phyloP scores from a whole-genome alignment of 139 green algal genomes.

The Deuterostichococcus epilithicus region DNA sequence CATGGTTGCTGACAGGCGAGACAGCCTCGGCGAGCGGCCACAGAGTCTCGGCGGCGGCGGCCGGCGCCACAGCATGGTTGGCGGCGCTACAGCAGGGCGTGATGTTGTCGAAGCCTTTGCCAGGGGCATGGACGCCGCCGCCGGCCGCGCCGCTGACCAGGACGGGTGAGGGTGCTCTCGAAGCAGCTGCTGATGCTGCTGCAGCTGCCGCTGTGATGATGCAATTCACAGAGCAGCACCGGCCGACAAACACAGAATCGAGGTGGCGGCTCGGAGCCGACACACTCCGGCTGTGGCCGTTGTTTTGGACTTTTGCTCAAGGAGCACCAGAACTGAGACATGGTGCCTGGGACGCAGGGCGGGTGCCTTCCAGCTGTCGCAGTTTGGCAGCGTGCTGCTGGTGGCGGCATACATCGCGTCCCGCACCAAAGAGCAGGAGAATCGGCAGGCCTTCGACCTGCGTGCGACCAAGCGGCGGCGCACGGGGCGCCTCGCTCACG shows the following conservation, averaged over 20 bases:
- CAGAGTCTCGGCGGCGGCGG: background rate
- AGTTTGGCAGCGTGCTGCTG: constrained; percentile 43
- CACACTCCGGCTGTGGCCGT: too few species aligned
- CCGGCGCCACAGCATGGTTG: background rate
- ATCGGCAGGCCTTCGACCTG: constrained; percentile 46
- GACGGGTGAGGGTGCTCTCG: too few species aligned
- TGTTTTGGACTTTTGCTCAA: too few species aligned
- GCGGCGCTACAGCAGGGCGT: background rate
- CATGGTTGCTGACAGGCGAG: background rate
- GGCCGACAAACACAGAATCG: too few species aligned
- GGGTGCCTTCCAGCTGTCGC: constrained; percentile 47
- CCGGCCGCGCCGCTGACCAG: background rate
- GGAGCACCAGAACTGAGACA: too few species aligned
- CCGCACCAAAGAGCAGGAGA: constrained; percentile 46
- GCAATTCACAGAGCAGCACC: too few species aligned
- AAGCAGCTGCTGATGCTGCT: too few species aligned
- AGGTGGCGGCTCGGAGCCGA: too few species aligned
- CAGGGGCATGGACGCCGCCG: background rate
- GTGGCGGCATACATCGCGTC: constrained; percentile 54
- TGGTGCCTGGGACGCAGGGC: too few species aligned
- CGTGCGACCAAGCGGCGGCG: background rate
- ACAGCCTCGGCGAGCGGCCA: background rate
- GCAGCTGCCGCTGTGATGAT: too few species aligned
- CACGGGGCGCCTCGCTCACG: constrained; percentile 7
- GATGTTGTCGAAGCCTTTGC: background rate